Conservation (phyloP, 2,329 filamentous ascomycete genomes). For the Aspergillus japonicus region DNA sequence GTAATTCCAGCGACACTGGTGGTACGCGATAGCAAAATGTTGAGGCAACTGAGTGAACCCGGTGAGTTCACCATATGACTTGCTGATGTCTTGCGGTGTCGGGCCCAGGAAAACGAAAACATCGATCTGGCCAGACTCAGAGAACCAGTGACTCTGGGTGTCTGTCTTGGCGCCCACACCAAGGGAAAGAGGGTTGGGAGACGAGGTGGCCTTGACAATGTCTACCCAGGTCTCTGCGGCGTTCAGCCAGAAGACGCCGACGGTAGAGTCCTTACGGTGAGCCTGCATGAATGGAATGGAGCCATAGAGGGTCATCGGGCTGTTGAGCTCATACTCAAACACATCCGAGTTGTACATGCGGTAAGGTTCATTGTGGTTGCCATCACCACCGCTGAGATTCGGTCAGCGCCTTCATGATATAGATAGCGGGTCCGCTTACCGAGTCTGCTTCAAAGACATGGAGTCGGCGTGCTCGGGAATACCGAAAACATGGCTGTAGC, state of each 20-base stretch:
- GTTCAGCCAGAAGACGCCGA: conserved; percentile 97
- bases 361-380: conserved; percentile 85
- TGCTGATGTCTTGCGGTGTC: conserved; percentile 76
- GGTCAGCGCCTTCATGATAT: conserved; percentile 20
- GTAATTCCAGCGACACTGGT: conserved; percentile 99
- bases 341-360: conserved; percentile 95
- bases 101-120: conserved; percentile 94
- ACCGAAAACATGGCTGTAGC: conserved; percentile 89
- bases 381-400: conserved; percentile 65
- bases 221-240: conserved; percentile 97
- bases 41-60: conserved; percentile 89
- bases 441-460: conserved; percentile 83
- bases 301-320: conserved; percentile 98
- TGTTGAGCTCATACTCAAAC: conserved; percentile 96
- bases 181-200: conserved; percentile 73
- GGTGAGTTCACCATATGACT: conserved; percentile 83
- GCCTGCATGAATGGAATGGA: conserved; percentile 97
- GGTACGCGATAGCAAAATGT: conserved; percentile 87
- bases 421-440: conserved; percentile 42
- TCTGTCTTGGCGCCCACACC: conserved; percentile 67
- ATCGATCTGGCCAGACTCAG: conserved; percentile 84
- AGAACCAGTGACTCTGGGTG: conserved; percentile 95
- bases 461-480: conserved; percentile 91
- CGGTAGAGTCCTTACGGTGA: conserved; percentile 87
- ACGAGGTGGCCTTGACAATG: conserved; percentile 74